Evolutionary conservation across 495 filamentous ascomycete species (phyloP).

Genomic region (Durotheca rogersii): DNA sequence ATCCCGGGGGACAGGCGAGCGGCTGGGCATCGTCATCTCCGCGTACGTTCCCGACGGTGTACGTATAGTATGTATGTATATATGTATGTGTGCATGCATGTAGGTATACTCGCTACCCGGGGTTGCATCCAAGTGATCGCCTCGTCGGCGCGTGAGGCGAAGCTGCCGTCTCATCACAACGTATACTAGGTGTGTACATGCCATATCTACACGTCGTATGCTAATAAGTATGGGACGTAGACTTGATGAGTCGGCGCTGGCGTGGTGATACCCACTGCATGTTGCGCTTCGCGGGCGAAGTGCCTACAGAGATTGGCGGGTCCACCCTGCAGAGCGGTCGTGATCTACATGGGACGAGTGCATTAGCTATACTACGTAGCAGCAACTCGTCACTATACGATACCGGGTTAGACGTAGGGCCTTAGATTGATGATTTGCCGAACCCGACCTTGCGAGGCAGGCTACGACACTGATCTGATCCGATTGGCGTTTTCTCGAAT

Average conservation of each 20-base stretch:
- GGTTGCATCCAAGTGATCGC: too few species aligned
- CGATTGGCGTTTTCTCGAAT: conserved; percentile 30
- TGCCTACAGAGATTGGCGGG: conserved; percentile 23
- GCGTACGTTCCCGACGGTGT: too few species aligned
- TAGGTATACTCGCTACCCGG: too few species aligned
- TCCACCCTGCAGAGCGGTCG: conserved; percentile 22
- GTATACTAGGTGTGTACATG: too few species aligned
- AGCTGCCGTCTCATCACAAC: neutral
- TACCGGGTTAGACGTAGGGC: conserved; percentile 3
- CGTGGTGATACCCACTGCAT: conserved; percentile 29
- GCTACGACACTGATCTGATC: conserved; percentile 25
- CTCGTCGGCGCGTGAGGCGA: neutral
- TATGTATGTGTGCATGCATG: too few species aligned
- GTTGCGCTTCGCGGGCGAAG: conserved; percentile 26
- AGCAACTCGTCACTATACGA: conserved; percentile 23
- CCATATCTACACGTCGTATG: too few species aligned
- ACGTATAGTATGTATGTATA: too few species aligned
- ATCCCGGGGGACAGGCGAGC: too few species aligned
- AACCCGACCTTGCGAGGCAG: conserved; percentile 16
- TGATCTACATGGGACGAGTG: conserved; percentile 30
- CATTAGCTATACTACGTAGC: conserved; percentile 30
- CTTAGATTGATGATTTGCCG: conserved; percentile 25
- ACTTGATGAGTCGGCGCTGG: conserved; percentile 14
- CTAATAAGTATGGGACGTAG: conserved; percentile 9
- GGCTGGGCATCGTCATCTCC: too few species aligned